phyloP scores from a whole-genome alignment of 371 early-diverging fungal species.

The Dinochytrium kinnereticum region DNA sequence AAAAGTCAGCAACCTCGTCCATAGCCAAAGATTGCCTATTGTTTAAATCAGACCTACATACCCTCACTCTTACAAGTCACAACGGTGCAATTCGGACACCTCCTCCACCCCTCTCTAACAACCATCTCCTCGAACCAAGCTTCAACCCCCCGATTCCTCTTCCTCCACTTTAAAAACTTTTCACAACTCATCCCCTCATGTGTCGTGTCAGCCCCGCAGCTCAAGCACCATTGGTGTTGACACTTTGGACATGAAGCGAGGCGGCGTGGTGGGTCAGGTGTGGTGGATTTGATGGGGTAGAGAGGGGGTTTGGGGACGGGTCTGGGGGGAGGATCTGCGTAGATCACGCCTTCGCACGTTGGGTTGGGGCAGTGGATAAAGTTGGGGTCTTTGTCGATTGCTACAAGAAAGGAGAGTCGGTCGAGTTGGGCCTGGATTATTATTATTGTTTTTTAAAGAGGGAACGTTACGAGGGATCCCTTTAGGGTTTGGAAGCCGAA shows the following conservation, averaged over 20 bases:
- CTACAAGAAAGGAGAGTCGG: slow-evolving; percentile 17
- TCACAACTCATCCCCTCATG: slow-evolving; percentile 25
- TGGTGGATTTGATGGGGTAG: not conserved
- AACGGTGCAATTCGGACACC: slow-evolving; percentile 27
- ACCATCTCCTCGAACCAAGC: slow-evolving; percentile 31
- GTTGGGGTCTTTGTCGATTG: slow-evolving; percentile 12
- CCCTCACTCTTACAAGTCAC: slow-evolving; percentile 28
- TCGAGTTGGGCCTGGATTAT: slow-evolving; percentile 21
- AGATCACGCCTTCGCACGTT: slow-evolving; percentile 22
- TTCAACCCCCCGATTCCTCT: slow-evolving; percentile 16
- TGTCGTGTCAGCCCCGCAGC: slow-evolving; percentile 26
- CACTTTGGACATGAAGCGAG: slow-evolving; percentile 10
- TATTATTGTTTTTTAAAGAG: not conserved
- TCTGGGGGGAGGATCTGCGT: slow-evolving; percentile 9
- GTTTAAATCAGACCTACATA: not conserved
- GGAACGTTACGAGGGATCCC: no score
- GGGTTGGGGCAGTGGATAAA: slow-evolving; percentile 26
- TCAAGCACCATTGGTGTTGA: slow-evolving; percentile 21
- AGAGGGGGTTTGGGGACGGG: not conserved
- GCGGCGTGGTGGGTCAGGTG: not conserved
- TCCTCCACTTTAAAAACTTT: slow-evolving; percentile 12
- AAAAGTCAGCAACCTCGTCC: no score
- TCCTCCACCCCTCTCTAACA: slow-evolving; percentile 23
- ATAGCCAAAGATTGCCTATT: not conserved
- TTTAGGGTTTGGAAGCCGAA: no score